A percentile compares a stretch with the other conserved stretches of the same genome.
Evolutionary conservation across 352 stramenopile species (phyloP).

Genomic region (Globisporangium iwayamae): DNA sequence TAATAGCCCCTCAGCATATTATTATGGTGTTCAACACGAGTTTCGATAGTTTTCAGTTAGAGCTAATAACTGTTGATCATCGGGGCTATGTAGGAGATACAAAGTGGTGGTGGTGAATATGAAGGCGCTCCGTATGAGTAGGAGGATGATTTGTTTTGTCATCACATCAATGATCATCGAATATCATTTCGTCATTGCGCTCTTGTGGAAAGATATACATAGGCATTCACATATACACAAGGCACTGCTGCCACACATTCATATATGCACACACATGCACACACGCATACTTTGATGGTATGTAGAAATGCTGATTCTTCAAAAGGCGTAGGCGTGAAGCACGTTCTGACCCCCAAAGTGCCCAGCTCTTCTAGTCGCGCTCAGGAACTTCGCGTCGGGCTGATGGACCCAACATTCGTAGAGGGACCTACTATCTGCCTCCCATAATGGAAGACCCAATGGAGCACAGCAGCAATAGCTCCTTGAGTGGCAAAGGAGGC

Average conservation of each 20-base stretch:
- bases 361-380: constrained; percentile 67
- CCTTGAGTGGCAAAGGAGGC: constrained; percentile 67
- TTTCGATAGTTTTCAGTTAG: constrained; percentile 82
- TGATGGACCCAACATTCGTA: constrained; percentile 79
- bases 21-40: constrained; percentile 36
- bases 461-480: constrained; percentile 41
- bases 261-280: constrained; percentile 15
- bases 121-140: constrained; percentile 65
- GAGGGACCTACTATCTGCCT: constrained; percentile 64
- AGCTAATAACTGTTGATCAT: constrained; percentile 90
- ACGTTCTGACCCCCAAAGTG: constrained; percentile 59
- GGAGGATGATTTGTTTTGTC: constrained; percentile 57
- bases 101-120: constrained; percentile 5
- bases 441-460: constrained; percentile 64
- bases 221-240: constrained; percentile 11
- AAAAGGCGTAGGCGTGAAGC: constrained; percentile 52
- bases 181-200: constrained; percentile 45
- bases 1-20: constrained; percentile 36
- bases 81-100: constrained; percentile 22
- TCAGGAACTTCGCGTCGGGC: constrained; percentile 66
- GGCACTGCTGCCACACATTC: background rate
- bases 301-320: constrained; percentile 86
- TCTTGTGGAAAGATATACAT: constrained; percentile 9
- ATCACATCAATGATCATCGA: constrained; percentile 24
- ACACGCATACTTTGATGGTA: constrained; percentile 12